Evolutionary conservation across 2,329 filamentous ascomycete genomes (phyloP), one percentile per base, ranked within the genome.

Genomic region (Elsinoe perseae): DNA sequence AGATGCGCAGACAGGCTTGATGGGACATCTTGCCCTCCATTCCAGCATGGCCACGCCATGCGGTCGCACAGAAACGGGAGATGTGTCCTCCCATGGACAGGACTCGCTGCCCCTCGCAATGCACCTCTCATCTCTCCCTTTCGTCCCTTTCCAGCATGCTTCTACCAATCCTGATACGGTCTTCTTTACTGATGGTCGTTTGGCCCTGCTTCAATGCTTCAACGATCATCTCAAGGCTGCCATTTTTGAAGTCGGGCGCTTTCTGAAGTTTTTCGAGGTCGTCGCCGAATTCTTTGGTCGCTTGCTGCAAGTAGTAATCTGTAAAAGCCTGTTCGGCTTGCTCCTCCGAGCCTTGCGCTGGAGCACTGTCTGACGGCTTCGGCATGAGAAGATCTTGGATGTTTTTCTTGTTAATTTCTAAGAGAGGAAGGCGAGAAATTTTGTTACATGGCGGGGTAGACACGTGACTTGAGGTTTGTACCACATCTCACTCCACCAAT

Each of bases 241-340:
- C 80, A 53, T 82, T 81, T 65, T 81, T 83, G 72, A 89, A 91
- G 70, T 90, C 87, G 63, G 82, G 80, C 8, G 86, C 84, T 36
- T 68, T 67, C 61, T 86, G 81, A 59, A 89, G 75, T 68, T 82
- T 82, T 71, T 88, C 83, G 34, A 91, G 76, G 66, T 90, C 87
- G 62, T 89, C 84, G 10, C 83, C 81, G 56, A 91, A 82, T 67
- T 90, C 86, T 52, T 77, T 74, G 0, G 86, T 87, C 4, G 83
- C 75, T 58, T 80, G 82, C 63, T 85, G 82, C 46, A 90, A 78
- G 68, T 89, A 89, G 67, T 82, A 85, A 8, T 81, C 74, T 7
- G 78, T 75, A 70, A 88, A 89, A 28, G 63, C 60, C 54, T 65
- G 59, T 25, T 69, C 63, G 3, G 62, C 54, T 27, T 64, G 60